phyloP scores from a whole-genome alignment of 2,329 filamentous ascomycete genomes.

The Stachybotrys chlorohalonatus region DNA sequence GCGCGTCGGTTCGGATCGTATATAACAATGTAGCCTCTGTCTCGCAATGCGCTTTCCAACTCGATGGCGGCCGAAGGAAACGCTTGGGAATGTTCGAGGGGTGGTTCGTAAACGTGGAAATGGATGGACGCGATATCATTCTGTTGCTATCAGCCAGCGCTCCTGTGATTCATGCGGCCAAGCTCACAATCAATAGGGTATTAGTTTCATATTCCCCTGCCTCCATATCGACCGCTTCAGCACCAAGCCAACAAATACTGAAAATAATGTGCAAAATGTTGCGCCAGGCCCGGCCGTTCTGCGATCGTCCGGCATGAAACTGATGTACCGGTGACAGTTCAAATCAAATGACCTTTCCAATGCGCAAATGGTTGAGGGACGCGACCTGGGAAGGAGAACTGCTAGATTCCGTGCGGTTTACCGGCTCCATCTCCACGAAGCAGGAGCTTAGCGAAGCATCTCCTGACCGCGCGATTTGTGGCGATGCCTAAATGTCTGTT shows the following conservation, averaged over 20 bases:
- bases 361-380: background rate
- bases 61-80: constrained; percentile 39
- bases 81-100: constrained; percentile 30
- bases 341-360: background rate
- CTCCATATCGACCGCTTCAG: constrained; percentile 47
- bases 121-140: constrained; percentile 46
- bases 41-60: constrained; percentile 40
- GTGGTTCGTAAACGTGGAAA: constrained; percentile 47
- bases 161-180: background rate
- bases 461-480: background rate
- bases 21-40: constrained; percentile 43
- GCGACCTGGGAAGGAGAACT: background rate
- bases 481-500: background rate
- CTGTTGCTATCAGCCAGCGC: constrained; percentile 22
- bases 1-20: constrained; percentile 40
- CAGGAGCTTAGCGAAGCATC: background rate
- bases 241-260: constrained; percentile 27
- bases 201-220: constrained; percentile 56
- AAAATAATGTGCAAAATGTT: constrained; percentile 36
- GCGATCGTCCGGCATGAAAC: background rate
- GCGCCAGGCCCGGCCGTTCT: background rate
- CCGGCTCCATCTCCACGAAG: background rate
- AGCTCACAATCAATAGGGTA: constrained; percentile 46
- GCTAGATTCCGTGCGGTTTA: background rate
- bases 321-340: background rate